Conservation (phyloP, 306 rosid genomes). For the Vicia sativa region DNA sequence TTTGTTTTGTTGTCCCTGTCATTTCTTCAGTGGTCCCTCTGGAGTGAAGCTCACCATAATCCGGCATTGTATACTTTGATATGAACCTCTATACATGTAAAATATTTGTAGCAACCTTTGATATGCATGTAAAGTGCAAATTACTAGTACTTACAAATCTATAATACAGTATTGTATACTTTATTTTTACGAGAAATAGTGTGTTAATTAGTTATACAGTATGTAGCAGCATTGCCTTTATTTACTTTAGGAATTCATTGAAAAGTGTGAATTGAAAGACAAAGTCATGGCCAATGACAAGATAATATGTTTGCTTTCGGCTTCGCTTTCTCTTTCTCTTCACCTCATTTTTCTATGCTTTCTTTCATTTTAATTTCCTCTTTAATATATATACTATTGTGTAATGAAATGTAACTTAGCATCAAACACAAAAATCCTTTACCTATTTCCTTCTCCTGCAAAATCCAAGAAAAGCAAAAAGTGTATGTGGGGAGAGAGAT, state of each 20-base stretch:
- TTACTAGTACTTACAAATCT: background rate
- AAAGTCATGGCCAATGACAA: constrained; percentile 42
- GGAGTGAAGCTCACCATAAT: background rate
- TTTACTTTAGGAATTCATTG: constrained; percentile 38
- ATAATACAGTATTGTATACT: background rate
- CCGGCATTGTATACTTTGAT: too few species aligned
- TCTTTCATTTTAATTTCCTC: constrained; percentile 31
- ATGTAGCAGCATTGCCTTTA: constrained; percentile 1
- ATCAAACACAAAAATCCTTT: constrained; percentile 36
- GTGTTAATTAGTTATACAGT: background rate
- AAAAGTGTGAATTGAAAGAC: constrained; percentile 45
- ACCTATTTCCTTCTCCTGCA: constrained; percentile 45
- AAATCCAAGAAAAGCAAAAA: constrained; percentile 58
- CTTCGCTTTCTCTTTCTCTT: constrained; percentile 48
- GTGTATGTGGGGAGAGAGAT: constrained; percentile 33
- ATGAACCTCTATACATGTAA: background rate
- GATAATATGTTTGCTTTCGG: constrained; percentile 54
- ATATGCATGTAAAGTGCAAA: background rate
- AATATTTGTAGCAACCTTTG: background rate
- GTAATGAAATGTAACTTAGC: constrained; percentile 8
- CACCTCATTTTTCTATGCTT: constrained; percentile 36
- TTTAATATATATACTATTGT: constrained; percentile 2
- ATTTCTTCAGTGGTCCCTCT: background rate
- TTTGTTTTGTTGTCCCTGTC: constrained; percentile 8
- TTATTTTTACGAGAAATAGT: background rate